These are phyloP conservation scores for Annulohypoxylon nitens DNA, from an alignment of 495 filamentous ascomycete genomes.

Conservation along the genomic window DNA sequence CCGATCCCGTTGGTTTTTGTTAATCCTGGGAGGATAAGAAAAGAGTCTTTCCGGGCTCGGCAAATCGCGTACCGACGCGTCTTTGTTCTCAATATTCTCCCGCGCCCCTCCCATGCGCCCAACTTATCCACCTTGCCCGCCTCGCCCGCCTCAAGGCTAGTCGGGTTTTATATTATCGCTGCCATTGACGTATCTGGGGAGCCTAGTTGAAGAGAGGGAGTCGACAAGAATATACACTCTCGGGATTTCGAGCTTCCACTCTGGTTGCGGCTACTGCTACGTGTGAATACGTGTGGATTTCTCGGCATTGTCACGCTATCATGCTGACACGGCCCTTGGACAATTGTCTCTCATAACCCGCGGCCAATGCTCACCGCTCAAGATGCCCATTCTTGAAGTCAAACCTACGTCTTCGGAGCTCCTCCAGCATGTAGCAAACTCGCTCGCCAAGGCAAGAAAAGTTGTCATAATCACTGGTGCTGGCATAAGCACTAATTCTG, in stretches of 20 bases:
- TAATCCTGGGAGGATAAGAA: neutral
- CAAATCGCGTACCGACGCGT: constrained; percentile 44
- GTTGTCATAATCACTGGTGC: constrained; percentile 77
- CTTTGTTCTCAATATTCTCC: constrained; percentile 29
- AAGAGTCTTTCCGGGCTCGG: neutral
- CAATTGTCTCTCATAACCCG: constrained; percentile 2
- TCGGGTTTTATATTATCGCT: neutral
- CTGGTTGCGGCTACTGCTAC: neutral
- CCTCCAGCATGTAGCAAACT: constrained; percentile 72
- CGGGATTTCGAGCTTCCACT: neutral
- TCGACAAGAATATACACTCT: neutral
- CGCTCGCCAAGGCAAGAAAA: constrained; percentile 70
- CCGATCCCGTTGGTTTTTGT: neutral
- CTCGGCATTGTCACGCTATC: constrained; percentile 21
- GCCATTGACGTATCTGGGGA: neutral
- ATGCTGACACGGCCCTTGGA: constrained; percentile 26
- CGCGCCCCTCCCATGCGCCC: constrained; percentile 13
- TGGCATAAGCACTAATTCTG: constrained; percentile 79
- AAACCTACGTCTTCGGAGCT: constrained; percentile 61
- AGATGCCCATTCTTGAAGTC: constrained; percentile 69
- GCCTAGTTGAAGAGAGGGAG: neutral
- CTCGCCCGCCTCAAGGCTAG: neutral
- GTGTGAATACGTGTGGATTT: neutral
- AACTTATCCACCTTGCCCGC: neutral
- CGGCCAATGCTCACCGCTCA: constrained; percentile 15